phyloP scores from a whole-genome alignment of 2,329 filamentous ascomycete species.

The Microdochium nivale region DNA sequence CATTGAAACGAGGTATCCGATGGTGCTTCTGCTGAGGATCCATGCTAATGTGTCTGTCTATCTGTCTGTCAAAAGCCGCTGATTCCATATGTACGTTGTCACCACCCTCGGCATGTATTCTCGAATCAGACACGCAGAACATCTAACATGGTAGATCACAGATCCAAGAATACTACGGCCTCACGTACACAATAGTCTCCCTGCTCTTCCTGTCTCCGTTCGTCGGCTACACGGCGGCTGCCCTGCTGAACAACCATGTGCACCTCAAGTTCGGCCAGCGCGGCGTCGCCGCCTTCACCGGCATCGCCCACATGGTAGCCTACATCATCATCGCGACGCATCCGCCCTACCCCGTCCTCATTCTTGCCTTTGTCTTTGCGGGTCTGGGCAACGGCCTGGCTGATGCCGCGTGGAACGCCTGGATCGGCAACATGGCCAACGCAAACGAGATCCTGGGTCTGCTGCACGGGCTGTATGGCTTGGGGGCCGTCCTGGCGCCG shows the following conservation, averaged over 20 bases:
- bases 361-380: constrained; percentile 56
- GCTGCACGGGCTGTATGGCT: constrained; percentile 59
- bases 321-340: constrained; percentile 56
- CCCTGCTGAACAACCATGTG: constrained; percentile 32
- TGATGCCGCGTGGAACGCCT: constrained; percentile 47
- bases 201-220: constrained; percentile 38
- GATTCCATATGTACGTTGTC: constrained; percentile 38
- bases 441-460: constrained; percentile 63
- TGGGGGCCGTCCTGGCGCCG: constrained; percentile 61
- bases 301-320: constrained; percentile 51
- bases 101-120: not conserved
- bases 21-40: not conserved
- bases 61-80: constrained; percentile 33
- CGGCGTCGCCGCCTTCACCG: constrained; percentile 55
- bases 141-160: constrained; percentile 10
- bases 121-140: not conserved
- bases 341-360: constrained; percentile 59
- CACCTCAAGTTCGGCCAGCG: constrained; percentile 47
- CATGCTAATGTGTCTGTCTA: not conserved
- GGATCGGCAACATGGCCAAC: constrained; percentile 56
- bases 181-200: constrained; percentile 38
- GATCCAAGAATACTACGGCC: constrained; percentile 35
- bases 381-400: constrained; percentile 63
- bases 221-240: constrained; percentile 33
- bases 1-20: constrained; percentile 11